A percentile compares a stretch with the other conserved stretches of the same genome.
Evolutionary conservation across 1,284 basidiomycete species (phyloP).

Genomic region (Leccinum cinnamomeum): DNA sequence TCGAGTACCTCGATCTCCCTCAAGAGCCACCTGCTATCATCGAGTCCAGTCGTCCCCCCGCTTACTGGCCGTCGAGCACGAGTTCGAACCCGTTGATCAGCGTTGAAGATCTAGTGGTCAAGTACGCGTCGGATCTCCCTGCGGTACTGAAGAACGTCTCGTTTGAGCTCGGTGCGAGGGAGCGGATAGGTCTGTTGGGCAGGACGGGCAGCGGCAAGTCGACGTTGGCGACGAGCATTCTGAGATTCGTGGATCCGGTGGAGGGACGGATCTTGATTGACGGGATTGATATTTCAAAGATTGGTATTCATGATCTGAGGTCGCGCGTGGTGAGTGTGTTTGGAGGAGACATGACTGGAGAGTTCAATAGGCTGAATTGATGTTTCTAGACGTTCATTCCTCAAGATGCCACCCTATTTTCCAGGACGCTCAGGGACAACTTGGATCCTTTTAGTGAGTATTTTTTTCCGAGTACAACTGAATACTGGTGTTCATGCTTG

Average conservation of each 20-base stretch:
- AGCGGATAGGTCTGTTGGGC: constrained; percentile 73
- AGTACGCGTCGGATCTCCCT: constrained; percentile 84
- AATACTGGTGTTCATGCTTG: background rate
- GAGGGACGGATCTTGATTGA: constrained; percentile 81
- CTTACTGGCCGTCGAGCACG: constrained; percentile 84
- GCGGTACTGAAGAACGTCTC: constrained; percentile 78
- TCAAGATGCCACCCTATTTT: constrained; percentile 83
- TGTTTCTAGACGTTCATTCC: constrained; percentile 72
- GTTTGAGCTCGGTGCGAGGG: constrained; percentile 60
- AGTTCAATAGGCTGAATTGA: constrained; percentile 5
- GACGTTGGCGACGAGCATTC: constrained; percentile 81
- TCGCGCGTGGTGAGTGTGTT: constrained; percentile 62
- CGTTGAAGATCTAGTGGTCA: constrained; percentile 75
- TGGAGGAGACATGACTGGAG: background rate
- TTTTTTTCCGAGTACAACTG: constrained; percentile 1
- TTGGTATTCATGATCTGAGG: constrained; percentile 84
- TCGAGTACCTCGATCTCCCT: constrained; percentile 87
- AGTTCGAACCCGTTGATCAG: constrained; percentile 50
- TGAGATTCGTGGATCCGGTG: constrained; percentile 87
- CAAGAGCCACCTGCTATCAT: constrained; percentile 80
- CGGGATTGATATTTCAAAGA: constrained; percentile 85
- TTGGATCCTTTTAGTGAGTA: constrained; percentile 76
- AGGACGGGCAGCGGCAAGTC: constrained; percentile 81
- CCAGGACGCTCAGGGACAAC: constrained; percentile 83
- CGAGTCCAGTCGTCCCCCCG: constrained; percentile 66